Conservation (phyloP, 257 asterid species). For the Galeopsis tetrahit region DNA sequence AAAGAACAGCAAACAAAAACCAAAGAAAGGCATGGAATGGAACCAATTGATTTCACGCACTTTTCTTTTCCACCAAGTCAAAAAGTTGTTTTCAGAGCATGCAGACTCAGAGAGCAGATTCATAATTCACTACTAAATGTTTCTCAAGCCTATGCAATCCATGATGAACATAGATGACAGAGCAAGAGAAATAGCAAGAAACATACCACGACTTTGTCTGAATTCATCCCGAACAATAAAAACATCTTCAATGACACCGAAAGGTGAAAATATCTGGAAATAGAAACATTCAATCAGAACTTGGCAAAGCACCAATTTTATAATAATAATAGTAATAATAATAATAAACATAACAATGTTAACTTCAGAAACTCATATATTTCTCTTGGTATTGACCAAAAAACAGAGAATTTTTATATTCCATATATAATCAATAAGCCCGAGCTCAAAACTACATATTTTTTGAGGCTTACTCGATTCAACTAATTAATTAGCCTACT, state of each 20-base stretch:
- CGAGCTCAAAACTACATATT: slow-evolving; percentile 19
- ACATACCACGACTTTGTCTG: slow-evolving; percentile 80
- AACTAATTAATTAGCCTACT: slow-evolving; percentile 16
- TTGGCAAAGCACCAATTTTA: slow-evolving; percentile 7
- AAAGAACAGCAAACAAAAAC: slow-evolving; percentile 22
- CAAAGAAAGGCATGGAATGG: neutral
- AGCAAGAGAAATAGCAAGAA: slow-evolving; percentile 31
- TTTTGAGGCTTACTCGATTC: neutral
- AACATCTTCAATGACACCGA: slow-evolving; percentile 76
- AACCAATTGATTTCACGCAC: neutral
- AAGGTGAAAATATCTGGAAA: slow-evolving; percentile 80
- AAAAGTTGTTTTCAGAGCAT: slow-evolving; percentile 3
- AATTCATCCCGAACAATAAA: slow-evolving; percentile 70
- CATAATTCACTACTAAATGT: neutral
- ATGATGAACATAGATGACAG: slow-evolving; percentile 20
- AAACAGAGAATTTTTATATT: neutral
- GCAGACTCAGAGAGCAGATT: neutral
- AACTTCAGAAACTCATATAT: neutral
- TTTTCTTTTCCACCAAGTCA: slow-evolving; percentile 22
- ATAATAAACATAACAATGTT: neutral
- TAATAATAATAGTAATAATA: neutral
- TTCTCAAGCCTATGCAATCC: slow-evolving; percentile 28
- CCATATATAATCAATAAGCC: neutral
- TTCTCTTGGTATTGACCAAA: slow-evolving; percentile 4
- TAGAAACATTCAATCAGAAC: slow-evolving; percentile 37